Percentiles rank a stretch among this genome's conserved stretches.
Conservation (phyloP, 2,329 filamentous ascomycete genomes). For the Furcasterigmium sp. region DNA sequence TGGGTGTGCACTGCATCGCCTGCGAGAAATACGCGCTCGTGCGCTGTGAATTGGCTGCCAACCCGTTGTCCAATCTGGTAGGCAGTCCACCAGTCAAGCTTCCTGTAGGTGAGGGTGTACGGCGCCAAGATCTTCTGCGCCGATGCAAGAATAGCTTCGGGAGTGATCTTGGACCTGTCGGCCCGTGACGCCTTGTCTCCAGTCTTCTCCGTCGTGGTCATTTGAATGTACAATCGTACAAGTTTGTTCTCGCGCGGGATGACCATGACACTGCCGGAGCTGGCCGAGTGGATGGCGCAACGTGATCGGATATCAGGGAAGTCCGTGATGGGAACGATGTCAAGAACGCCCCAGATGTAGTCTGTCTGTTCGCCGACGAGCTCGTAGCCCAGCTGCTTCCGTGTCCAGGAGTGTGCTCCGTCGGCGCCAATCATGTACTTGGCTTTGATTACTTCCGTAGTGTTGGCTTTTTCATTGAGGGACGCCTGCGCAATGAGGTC, state of each 20-base stretch:
- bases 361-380: constrained; percentile 50
- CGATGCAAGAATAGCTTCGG: constrained; percentile 53
- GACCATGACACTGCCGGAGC: constrained; percentile 55
- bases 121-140: constrained; percentile 62
- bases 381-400: constrained; percentile 50
- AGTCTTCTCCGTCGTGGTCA: constrained; percentile 35
- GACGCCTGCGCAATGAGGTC: constrained; percentile 14
- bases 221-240: constrained; percentile 61
- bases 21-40: constrained; percentile 60
- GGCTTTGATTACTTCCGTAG: constrained; percentile 40
- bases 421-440: constrained; percentile 66
- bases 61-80: constrained; percentile 67
- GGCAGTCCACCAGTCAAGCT: constrained; percentile 62
- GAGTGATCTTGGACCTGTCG: constrained; percentile 56
- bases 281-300: constrained; percentile 52
- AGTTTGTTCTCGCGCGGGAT: constrained; percentile 60
- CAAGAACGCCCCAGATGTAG: constrained; percentile 41
- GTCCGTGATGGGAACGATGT: constrained; percentile 31
- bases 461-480: constrained; percentile 18
- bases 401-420: constrained; percentile 62
- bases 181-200: constrained; percentile 38
- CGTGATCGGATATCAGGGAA: constrained; percentile 55
- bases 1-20: constrained; percentile 60
- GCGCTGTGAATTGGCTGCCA: constrained; percentile 48
- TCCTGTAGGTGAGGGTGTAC: constrained; percentile 57